These are phyloP conservation scores for Ruellia speciosa DNA, from an alignment of 305 asterid genomes.

Conservation along the genomic window DNA sequence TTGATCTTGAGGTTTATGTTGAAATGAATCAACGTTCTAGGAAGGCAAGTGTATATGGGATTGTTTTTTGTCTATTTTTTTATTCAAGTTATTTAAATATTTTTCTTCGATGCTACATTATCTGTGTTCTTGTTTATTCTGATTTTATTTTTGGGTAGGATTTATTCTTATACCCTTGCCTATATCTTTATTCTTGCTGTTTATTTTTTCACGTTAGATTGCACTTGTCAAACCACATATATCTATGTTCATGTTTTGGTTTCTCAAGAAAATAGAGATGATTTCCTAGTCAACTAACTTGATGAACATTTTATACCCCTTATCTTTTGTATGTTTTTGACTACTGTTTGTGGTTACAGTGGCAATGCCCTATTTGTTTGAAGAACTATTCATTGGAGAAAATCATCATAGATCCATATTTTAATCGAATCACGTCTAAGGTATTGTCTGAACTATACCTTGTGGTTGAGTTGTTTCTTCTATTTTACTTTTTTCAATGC, in stretches of 20 bases:
- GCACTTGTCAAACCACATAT: too few relatives aligned
- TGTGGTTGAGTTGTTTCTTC: conserved; percentile 14
- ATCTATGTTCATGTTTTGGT: too few relatives aligned
- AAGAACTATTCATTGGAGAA: conserved; percentile 88
- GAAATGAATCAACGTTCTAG: conserved; percentile 96
- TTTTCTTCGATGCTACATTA: neutral
- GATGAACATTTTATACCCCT: neutral
- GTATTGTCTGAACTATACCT: conserved; percentile 31
- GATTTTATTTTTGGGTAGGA: too few relatives aligned
- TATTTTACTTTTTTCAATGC: conserved; percentile 9
- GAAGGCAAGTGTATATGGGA: conserved; percentile 60
- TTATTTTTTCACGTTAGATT: neutral
- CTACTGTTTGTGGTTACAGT: conserved; percentile 53
- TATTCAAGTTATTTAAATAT: too few relatives aligned
- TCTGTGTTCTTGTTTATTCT: neutral
- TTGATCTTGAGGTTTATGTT: conserved; percentile 91
- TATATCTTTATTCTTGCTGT: neutral
- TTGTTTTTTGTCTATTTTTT: neutral
- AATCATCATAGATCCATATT: conserved; percentile 89
- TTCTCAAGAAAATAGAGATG: too few relatives aligned
- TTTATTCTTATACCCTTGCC: neutral
- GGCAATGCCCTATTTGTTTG: conserved; percentile 98
- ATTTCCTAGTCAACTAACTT: neutral
- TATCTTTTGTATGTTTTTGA: conserved; percentile 18
- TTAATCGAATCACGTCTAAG: conserved; percentile 71